phyloP scores from a whole-genome alignment of 108 stramenopile genomes.

The Skeletonema grethae region DNA sequence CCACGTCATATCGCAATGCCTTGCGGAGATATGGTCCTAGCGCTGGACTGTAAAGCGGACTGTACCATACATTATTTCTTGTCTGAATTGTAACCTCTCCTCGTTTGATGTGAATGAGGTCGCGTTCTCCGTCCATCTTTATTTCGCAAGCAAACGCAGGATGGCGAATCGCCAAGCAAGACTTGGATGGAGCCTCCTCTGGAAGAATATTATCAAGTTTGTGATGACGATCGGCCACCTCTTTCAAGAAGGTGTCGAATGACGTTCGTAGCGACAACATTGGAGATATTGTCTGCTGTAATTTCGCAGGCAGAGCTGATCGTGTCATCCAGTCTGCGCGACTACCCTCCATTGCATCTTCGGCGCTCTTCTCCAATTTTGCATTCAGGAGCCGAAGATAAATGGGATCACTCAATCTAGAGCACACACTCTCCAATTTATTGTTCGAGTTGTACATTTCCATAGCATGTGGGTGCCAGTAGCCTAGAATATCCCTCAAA shows the following conservation, averaged over 20 bases:
- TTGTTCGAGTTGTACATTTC: constrained; percentile 48
- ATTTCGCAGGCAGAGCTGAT: constrained; percentile 34
- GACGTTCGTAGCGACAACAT: constrained; percentile 73
- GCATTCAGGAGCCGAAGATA: constrained; percentile 35
- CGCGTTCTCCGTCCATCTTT: constrained; percentile 87
- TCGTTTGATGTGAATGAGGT: constrained; percentile 66
- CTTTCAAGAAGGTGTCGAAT: constrained; percentile 57
- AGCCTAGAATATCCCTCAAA: constrained; percentile 49
- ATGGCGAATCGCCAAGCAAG: constrained; percentile 62
- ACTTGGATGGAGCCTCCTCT: constrained; percentile 28
- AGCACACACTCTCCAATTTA: constrained; percentile 43
- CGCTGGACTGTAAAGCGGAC: constrained; percentile 73
- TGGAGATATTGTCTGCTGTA: constrained; percentile 69
- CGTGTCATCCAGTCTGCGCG: constrained; percentile 44
- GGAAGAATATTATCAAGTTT: constrained; percentile 34
- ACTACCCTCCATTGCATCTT: constrained; percentile 39
- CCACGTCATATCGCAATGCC: constrained; percentile 65
- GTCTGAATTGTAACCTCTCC: constrained; percentile 64
- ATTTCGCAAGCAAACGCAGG: constrained; percentile 80
- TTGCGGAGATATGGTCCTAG: constrained; percentile 75
- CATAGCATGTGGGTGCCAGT: constrained; percentile 52
- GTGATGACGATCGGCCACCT: constrained; percentile 52
- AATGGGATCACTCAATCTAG: constrained; percentile 40
- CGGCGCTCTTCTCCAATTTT: constrained; percentile 37
- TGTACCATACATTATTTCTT: constrained; percentile 48